Base-by-base conservation (phyloP, 2,329 filamentous ascomycete species). In the Aotearoamyces nothofagi region DNA sequence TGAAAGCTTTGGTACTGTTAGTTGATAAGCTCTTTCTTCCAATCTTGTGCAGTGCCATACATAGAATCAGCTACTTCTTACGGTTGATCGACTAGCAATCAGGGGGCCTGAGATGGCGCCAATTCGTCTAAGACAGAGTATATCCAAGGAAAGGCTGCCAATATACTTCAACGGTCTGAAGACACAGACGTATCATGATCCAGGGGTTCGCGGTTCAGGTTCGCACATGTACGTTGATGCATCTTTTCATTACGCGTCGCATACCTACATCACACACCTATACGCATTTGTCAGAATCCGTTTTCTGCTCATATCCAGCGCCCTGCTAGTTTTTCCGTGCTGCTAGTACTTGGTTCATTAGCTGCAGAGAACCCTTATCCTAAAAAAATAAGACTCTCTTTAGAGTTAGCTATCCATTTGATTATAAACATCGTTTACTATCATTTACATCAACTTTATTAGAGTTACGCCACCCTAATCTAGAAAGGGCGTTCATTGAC, bases 71-170 rank as follows among this genome's bases (percentile, higher is more conserved):
- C n/a, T n/a, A n/a, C n/a, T n/a, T n/a, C n/a, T n/a, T n/a, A n/a
- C n/a, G n/a, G n/a, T n/a, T n/a, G n/a, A n/a, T n/a, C n/a, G n/a
- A n/a, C n/a, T n/a, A n/a, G n/a, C n/a, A n/a, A n/a, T n/a, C n/a
- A n/a, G n/a, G n/a, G n/a, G n/a, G n/a, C n/a, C n/a, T n/a, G n/a
- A n/a, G n/a, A 47, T 44, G 41, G 41, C 44, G 24, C 45, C 40
- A 19, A 26, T 37, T 12, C 44, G 55, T 10, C 55, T 55, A 32
- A 56, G 70, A 31, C 63, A 68, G 31, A 64, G 64, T 38, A 53
- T 79, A n/a, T 54, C 71, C 14, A 83, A 81, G 49, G 72, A 82
- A 28, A 63, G 66, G 31, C 82, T 92, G 45, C 58, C 73, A 3
- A 51, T 56, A 20, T 64, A 75, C 36, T 83, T 92, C 51, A 60